Base-by-base conservation (phyloP, 2,329 filamentous ascomycete genomes). In the Ophiocordyceps camponoti-floridani region DNA sequence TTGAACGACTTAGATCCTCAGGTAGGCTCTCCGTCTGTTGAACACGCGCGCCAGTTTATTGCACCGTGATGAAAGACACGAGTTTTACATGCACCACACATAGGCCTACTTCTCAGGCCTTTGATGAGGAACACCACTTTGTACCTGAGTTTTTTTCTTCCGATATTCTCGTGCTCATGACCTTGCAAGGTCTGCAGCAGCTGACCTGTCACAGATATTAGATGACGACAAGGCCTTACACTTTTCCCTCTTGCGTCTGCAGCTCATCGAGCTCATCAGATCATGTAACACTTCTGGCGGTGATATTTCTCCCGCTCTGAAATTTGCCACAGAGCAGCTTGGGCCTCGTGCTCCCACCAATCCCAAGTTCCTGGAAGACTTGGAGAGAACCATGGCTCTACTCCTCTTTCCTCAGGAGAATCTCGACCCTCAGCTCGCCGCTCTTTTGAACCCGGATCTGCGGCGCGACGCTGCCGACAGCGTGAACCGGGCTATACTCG, bases 51-150 rank as follows among this genome's bases (percentile, higher is more conserved):
- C 12, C 40, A 41, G 27, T 14, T 26, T 31, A 31, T 31, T 37
- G 44, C 35, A 44, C 75, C 65, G 88, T 91, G 91, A 98, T 98
- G 94, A 94, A 71, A 84, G 16, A 72, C 58, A 61, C 58, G 69
- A 74, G 73, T 82, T 88, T 79, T 94, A 73, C 89, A 98, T 98
- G 91, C 91, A 98, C 91, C 91, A 98, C 91, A 87, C 91, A 86
- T 91, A 96, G 77, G 72, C 72, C 73, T 77, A 47, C 47, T 45
- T 43, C 79, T 75, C 70, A 71, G 77, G 78, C 79, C 76, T 66
- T 77, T 91, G 91, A 93, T 93, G 89, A 96, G 74, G 77, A 79
- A 80, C 70, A 76, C 73, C 73, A 77, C 72, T 66, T 65, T 10
- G 60, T 37, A 63, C 58, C 64, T 64, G 61, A 66, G 50, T 51